Evolutionary conservation across 768 basidiomycete species (phyloP).

Genomic region (Pholiota microspora): DNA sequence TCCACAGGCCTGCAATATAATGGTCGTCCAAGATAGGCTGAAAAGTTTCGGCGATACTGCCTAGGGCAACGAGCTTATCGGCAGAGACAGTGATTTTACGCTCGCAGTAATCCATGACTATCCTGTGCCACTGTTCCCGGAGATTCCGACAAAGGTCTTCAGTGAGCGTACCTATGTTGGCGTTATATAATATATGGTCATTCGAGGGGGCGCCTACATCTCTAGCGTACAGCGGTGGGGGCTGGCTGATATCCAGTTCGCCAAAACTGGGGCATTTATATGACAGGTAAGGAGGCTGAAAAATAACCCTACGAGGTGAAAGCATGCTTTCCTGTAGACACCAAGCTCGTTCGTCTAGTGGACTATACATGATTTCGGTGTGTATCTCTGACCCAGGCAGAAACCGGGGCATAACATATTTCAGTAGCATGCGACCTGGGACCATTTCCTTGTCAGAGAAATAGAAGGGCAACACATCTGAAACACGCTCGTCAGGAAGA

Average conservation of each 20-base stretch:
- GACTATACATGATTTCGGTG: no score
- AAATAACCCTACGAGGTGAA: constrained; percentile 1
- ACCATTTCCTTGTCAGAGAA: background rate
- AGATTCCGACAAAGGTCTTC: background rate
- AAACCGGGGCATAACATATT: background rate
- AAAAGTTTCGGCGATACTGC: constrained; percentile 4
- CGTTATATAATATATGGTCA: background rate
- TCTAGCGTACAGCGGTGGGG: background rate
- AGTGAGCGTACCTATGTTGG: background rate
- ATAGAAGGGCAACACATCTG: background rate
- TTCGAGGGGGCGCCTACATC: background rate
- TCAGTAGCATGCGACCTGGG: background rate
- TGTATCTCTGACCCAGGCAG: background rate
- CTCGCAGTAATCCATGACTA: background rate
- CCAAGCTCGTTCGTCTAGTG: constrained; percentile 1
- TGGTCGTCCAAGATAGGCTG: background rate
- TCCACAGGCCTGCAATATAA: constrained; percentile 8
- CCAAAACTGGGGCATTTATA: constrained; percentile 1
- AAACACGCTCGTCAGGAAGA: background rate
- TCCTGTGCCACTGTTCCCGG: background rate
- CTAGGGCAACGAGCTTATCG: constrained; percentile 3
- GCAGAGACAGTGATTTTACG: background rate
- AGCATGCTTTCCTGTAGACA: constrained; percentile 5
- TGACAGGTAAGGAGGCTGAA: background rate
- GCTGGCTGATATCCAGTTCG: background rate